phyloP scores from a whole-genome alignment of 2,329 filamentous ascomycete species.

The Stachybotrys echinatus region DNA sequence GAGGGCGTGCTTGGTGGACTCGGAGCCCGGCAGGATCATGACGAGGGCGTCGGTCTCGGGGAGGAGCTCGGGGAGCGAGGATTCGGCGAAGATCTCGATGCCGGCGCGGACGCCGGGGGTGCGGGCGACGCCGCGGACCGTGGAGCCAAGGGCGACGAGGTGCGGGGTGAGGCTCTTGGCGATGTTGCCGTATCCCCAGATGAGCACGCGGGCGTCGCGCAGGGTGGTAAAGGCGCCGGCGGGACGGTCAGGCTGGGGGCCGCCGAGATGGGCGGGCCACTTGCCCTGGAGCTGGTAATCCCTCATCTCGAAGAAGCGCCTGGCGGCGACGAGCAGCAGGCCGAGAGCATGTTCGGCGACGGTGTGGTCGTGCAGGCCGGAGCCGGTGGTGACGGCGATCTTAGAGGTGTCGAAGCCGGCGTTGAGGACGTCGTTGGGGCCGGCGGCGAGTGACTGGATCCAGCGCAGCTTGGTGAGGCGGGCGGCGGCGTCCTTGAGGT shows the following conservation, averaged over 20 bases:
- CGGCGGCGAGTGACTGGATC: constrained; percentile 63
- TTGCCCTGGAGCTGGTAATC: constrained; percentile 51
- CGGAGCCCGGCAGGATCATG: constrained; percentile 59
- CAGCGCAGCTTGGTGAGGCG: constrained; percentile 54
- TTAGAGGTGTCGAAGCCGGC: constrained; percentile 52
- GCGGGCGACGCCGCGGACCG: constrained; percentile 54
- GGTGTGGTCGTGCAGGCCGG: constrained; percentile 58
- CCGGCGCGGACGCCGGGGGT: constrained; percentile 51
- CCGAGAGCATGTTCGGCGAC: constrained; percentile 61
- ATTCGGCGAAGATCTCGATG: constrained; percentile 51
- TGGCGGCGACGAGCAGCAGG: constrained; percentile 48
- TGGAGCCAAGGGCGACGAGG: constrained; percentile 49
- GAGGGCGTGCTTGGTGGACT: constrained; percentile 49
- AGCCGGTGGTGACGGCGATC: constrained; percentile 54
- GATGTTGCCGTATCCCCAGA: constrained; percentile 66
- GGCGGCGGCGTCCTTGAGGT: constrained; percentile 52
- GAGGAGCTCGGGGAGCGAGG: constrained; percentile 46
- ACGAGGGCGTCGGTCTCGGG: constrained; percentile 58
- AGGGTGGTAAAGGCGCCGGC: constrained; percentile 53
- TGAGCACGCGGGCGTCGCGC: constrained; percentile 49
- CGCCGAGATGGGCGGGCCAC: constrained; percentile 59
- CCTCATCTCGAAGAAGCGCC: constrained; percentile 57
- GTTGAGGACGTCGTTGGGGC: constrained; percentile 58
- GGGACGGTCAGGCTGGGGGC: constrained; percentile 53
- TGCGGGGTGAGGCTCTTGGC: constrained; percentile 54